Evolutionary conservation across 140 eudicot species (phyloP), one percentile per base, ranked within the genome.

Genomic region (Eryngium alpinum): DNA sequence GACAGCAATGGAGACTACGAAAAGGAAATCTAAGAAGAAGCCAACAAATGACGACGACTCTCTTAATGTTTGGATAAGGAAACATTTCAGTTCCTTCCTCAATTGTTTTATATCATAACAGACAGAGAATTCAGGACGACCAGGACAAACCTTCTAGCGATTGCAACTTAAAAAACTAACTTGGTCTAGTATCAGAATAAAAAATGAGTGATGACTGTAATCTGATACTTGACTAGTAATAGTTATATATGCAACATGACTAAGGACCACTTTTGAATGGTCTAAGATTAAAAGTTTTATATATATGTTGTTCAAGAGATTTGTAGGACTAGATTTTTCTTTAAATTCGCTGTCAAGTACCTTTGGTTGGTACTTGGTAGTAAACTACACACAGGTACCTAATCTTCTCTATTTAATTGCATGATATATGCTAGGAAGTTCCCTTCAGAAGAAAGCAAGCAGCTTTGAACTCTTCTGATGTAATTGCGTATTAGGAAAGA

Each of bases 1-100:
- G 31, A 75, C 79, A 25, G 62, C 34, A 49, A 75, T 49, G 5
- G 38, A 22, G 79, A 75, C 79, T 49, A 7, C 24, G 34, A n/a
- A 43, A n/a, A 53, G 46, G 31, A 46, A 52, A 44, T 44, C 60
- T 75, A 75, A 75, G 16, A 17, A 53, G 34, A 46, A 22, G 33
- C 78, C 52, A 75, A 46, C 78, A 53, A 25, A 38, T 1, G 78
- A 14, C 29, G 34, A 25, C 32, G 60, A 49, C 77, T 75, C 17
- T 9, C 34, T 24, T 69, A 69, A 46, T 9, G 77, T 75, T 49
- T 75, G n/a, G 79, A 75, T 75, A 49, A 75, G 62, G 62, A 49
- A 44, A 73, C 77, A 72, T 73, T 43, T 73, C 28, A 73, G 32
- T 43, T 44, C 0, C 77, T 34, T 22, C 28, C 6, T 33, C 50